Evolutionary conservation across 2,329 filamentous ascomycete genomes (phyloP), one percentile per base, ranked within the genome.

Genomic region (Drechslerella stenobrocha): DNA sequence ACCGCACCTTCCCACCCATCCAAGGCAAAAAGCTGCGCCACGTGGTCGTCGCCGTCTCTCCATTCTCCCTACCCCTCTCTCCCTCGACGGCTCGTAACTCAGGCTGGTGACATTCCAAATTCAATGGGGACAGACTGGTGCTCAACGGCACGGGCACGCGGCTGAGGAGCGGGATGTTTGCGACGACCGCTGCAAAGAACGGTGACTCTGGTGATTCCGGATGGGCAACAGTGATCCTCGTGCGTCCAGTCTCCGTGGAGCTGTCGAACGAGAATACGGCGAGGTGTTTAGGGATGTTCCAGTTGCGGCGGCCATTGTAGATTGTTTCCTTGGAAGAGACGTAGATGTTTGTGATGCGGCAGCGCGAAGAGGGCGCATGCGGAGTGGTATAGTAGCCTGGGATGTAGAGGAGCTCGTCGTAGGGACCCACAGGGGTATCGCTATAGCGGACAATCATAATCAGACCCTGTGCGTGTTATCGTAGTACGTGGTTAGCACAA

Each of bases 271-370:
- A 76, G 71, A 83, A 83, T 8, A 75, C 75, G 32, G 81, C 81
- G 11, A 83, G 77, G 58, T 83, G 80, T 70, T 83, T 83, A 9
- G 81, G 81, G 26, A 81, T 79, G 71, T 81, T 82, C 81, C 81
- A 83, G 67, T 82, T 81, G 28, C 75, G 77, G 35, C 81, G 74
- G 6, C 81, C 81, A 60, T 83, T 83, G 74, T 79, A 82, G 70
- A 79, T 80, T 0, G 80, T 81, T 20, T 79, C 72, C 70, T 79
- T 79, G 67, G 81, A 79, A 18, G 80, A 82, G 11, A 83, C 81
- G 70, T 82, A 83, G 8, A 82, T 81, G 20, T 80, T 77, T n/a
- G 81, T 81, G 70, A 82, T 78, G 30, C 79, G 76, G 5, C 75
- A 71, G 48, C 77, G 79, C 53, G 73, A 69, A 11, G 51, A 50